phyloP scores from a whole-genome alignment of 2,329 filamentous ascomycete species.

The Beauveria brongniartii region DNA sequence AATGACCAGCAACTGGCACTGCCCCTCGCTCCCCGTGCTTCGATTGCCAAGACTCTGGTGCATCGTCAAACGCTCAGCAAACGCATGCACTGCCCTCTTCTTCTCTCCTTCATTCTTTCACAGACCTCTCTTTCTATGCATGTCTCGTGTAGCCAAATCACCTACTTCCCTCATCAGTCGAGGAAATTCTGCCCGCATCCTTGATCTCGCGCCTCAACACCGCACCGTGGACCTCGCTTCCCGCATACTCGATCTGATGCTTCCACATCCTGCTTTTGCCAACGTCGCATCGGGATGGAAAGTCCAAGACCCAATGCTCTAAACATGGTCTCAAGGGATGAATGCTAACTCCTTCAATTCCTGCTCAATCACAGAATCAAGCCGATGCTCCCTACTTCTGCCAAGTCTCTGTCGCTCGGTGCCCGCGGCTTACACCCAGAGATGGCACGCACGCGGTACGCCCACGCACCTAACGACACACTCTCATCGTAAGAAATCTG shows the following conservation, averaged over 20 bases:
- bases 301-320: not conserved
- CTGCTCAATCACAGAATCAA: not conserved
- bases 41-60: not conserved
- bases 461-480: not conserved
- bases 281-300: not conserved
- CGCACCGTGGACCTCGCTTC: not conserved
- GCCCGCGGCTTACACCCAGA: not conserved
- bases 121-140: not conserved
- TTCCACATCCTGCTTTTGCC: not conserved
- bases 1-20: too few species aligned
- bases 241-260: not conserved
- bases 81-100: constrained; percentile 3
- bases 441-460: not conserved
- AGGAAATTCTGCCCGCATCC: not conserved
- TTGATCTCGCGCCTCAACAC: not conserved
- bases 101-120: not conserved
- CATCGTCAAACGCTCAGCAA: constrained; percentile 1
- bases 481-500: not conserved
- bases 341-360: not conserved
- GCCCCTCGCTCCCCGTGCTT: not conserved
- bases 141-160: not conserved
- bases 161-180: not conserved
- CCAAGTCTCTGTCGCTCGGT: not conserved
- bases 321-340: not conserved
- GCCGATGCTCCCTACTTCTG: not conserved